These are phyloP conservation scores for Yamadazyma jaroonii DNA, from an alignment of 1,139 yeast genomes.

Conservation along the genomic window DNA sequence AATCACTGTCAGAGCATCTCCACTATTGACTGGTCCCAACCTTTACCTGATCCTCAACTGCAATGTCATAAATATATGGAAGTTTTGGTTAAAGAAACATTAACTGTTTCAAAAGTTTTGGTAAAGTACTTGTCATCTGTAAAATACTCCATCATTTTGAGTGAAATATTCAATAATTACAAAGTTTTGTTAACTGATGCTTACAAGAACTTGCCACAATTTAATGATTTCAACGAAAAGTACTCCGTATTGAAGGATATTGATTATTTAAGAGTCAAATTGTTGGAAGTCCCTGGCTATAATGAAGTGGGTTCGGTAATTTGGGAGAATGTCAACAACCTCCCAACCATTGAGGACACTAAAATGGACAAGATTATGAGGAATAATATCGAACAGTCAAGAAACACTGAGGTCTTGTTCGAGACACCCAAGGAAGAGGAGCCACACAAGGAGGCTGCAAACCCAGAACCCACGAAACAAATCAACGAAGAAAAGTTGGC, in stretches of 20 bases:
- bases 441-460: neutral
- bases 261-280: conserved; percentile 61
- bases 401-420: conserved; percentile 1
- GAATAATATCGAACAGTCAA: conserved; percentile 30
- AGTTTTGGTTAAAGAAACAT: conserved; percentile 62
- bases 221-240: conserved; percentile 53
- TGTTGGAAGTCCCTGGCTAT: conserved; percentile 59
- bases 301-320: conserved; percentile 65
- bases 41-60: conserved; percentile 32
- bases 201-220: conserved; percentile 48
- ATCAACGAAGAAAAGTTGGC: neutral
- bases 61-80: conserved; percentile 65
- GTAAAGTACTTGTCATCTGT: conserved; percentile 54
- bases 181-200: conserved; percentile 55
- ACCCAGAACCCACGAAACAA: conserved; percentile 1
- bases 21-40: conserved; percentile 50
- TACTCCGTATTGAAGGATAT: conserved; percentile 57
- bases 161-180: conserved; percentile 59
- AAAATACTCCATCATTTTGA: conserved; percentile 49
- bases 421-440: conserved; percentile 2
- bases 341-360: conserved; percentile 50
- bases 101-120: conserved; percentile 60
- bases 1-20: conserved; percentile 47
- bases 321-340: conserved; percentile 61
- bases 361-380: conserved; percentile 49